A percentile compares a stretch with the other conserved stretches of the same genome.
These are phyloP conservation scores for Entomortierella parvispora DNA, from an alignment of 192 early-diverging fungal genomes.

Conservation along the genomic window DNA sequence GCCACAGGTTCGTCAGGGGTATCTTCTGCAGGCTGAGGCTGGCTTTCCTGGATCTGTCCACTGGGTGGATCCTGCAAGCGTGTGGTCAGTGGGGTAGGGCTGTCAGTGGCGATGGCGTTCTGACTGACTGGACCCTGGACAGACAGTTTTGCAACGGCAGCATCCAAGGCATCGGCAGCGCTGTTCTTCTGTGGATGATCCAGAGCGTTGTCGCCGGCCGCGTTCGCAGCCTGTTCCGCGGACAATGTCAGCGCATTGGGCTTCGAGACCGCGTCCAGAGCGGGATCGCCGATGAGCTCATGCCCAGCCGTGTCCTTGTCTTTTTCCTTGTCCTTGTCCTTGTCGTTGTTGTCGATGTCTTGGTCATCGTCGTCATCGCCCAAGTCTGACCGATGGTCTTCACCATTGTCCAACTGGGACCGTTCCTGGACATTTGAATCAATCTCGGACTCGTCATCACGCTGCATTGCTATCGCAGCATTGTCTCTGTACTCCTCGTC, in stretches of 20 bases:
- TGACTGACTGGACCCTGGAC: no score
- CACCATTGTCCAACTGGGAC: constrained; percentile 13
- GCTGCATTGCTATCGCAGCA: background rate
- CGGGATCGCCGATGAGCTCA: no score
- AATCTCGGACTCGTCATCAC: constrained; percentile 19
- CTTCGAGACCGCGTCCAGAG: no score
- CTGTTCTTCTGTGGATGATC: no score
- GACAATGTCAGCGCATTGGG: no score
- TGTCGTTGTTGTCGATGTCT: background rate
- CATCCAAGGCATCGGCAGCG: no score
- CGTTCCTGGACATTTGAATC: constrained; percentile 41
- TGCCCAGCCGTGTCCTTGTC: no score
- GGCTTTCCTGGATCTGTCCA: background rate
- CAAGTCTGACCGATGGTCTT: background rate
- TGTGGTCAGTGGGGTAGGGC: background rate
- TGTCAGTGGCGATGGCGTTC: no score
- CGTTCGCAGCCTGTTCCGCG: no score
- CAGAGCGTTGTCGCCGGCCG: no score
- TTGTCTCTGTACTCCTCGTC: background rate
- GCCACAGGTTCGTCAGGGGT: constrained; percentile 12
- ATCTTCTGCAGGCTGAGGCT: background rate
- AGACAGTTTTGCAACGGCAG: no score
- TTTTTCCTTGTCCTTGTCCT: no score
- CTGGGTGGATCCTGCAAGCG: background rate
- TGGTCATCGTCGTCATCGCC: constrained; percentile 10